phyloP scores from a whole-genome alignment of 345 rosid genomes.

The Geranium rotundifolium region DNA sequence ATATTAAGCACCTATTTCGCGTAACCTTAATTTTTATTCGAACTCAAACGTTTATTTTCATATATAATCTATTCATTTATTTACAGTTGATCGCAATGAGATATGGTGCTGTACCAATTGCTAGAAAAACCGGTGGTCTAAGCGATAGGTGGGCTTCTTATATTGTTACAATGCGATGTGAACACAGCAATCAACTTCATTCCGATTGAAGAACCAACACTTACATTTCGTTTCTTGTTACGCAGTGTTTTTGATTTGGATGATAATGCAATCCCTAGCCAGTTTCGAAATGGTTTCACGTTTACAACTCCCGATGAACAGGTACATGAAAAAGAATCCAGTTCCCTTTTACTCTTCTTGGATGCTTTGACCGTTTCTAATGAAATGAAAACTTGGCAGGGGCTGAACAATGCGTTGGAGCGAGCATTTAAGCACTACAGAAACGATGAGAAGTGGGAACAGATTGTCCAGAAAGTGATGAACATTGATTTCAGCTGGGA shows the following conservation, averaged over 20 bases:
- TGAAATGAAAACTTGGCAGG: conserved; percentile 21
- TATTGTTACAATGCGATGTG: not conserved
- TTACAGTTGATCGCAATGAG: conserved; percentile 93
- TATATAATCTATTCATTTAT: conserved; percentile 1
- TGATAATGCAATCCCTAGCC: conserved; percentile 61
- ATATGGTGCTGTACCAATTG: conserved; percentile 80
- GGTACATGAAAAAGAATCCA: conserved; percentile 24
- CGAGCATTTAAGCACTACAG: conserved; percentile 57
- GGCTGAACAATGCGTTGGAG: conserved; percentile 52
- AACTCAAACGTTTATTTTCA: no score
- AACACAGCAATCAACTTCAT: not conserved
- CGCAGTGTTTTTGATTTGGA: conserved; percentile 74
- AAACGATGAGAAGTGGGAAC: conserved; percentile 46
- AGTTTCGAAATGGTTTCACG: conserved; percentile 64
- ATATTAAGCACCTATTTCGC: no score
- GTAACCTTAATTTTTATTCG: no score
- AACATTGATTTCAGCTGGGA: conserved; percentile 81
- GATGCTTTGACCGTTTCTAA: not conserved
- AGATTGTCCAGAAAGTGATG: conserved; percentile 69
- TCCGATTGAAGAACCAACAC: not conserved
- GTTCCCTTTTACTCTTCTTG: no score
- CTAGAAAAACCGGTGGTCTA: conserved; percentile 84
- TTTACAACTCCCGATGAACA: conserved; percentile 65
- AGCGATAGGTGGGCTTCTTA: conserved; percentile 60
- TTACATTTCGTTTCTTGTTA: conserved; percentile 3